phyloP scores from a whole-genome alignment of 192 early-diverging fungal genomes.

The Coemansia sp. region DNA sequence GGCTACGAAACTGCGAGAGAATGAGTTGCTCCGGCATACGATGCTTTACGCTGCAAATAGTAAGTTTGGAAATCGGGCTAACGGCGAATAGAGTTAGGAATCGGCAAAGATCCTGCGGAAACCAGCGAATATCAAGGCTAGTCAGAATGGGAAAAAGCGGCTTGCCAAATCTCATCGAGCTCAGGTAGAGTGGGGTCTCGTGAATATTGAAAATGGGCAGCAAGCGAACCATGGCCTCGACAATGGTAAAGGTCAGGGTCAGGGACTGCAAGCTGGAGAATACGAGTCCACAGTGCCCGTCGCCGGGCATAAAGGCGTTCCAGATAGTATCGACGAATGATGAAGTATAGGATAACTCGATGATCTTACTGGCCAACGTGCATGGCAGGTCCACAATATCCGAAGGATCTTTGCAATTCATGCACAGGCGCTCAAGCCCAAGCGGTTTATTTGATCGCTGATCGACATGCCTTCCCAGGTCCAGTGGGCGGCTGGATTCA shows the following conservation, averaged over 20 bases:
- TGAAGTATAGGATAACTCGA: neutral
- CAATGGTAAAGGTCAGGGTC: neutral
- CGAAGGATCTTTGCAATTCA: neutral
- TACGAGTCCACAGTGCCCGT: neutral
- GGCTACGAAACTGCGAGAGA: neutral
- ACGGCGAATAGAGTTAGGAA: neutral
- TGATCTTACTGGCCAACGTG: neutral
- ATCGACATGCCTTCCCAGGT: too few relatives aligned
- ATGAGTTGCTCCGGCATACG: neutral
- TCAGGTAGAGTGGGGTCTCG: neutral
- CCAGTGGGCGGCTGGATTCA: neutral
- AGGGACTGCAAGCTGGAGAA: neutral
- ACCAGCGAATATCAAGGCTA: neutral
- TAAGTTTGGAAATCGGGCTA: neutral
- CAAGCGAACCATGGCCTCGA: too few relatives aligned
- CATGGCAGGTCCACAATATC: neutral
- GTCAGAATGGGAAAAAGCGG: neutral
- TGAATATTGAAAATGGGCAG: neutral
- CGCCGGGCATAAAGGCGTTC: neutral
- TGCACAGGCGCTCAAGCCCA: neutral
- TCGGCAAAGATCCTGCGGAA: neutral
- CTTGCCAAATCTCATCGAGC: neutral
- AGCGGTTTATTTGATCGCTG: too few relatives aligned
- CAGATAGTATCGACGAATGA: neutral
- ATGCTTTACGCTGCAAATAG: neutral